Percentiles rank a stretch among this genome's conserved stretches.
Conservation (phyloP, 176 grass and related monocot genomes). For the Microstegium vimineum region DNA sequence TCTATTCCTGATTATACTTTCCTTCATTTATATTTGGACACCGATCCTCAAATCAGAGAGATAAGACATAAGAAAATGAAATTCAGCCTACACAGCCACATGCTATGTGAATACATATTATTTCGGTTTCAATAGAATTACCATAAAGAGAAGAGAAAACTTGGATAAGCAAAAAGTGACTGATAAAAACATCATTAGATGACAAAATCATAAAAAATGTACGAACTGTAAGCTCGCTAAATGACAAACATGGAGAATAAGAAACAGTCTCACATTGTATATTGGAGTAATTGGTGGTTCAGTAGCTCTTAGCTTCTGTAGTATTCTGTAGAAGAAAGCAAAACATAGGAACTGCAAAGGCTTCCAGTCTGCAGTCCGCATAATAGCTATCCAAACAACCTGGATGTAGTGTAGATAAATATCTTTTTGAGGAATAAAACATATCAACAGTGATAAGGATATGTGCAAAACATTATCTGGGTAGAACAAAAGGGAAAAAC, state of each 20-base stretch:
- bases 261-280: slow-evolving; percentile 69
- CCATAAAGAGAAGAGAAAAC: neutral
- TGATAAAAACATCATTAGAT: neutral
- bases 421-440: slow-evolving; percentile 9
- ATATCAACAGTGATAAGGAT: neutral
- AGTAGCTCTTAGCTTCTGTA: slow-evolving; percentile 82
- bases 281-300: slow-evolving; percentile 75
- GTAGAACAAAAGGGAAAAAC: neutral
- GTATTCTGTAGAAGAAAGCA: slow-evolving; percentile 92
- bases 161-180: slow-evolving; percentile 7
- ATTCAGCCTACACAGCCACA: neutral
- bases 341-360: slow-evolving; percentile 96
- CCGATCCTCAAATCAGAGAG: neutral
- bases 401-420: slow-evolving; percentile 42
- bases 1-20: too few relatives aligned
- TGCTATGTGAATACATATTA: neutral
- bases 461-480: neutral
- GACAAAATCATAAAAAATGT: neutral
- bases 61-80: neutral
- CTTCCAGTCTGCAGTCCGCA: slow-evolving; percentile 73
- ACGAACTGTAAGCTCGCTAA: neutral
- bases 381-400: slow-evolving; percentile 74
- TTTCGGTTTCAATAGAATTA: neutral
- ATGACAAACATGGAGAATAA: neutral
- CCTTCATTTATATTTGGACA: neutral